Percentiles rank a stretch among this genome's conserved stretches.
Evolutionary conservation across 306 rosid species (phyloP).

Genomic region (Casuarina equisetifolia): DNA sequence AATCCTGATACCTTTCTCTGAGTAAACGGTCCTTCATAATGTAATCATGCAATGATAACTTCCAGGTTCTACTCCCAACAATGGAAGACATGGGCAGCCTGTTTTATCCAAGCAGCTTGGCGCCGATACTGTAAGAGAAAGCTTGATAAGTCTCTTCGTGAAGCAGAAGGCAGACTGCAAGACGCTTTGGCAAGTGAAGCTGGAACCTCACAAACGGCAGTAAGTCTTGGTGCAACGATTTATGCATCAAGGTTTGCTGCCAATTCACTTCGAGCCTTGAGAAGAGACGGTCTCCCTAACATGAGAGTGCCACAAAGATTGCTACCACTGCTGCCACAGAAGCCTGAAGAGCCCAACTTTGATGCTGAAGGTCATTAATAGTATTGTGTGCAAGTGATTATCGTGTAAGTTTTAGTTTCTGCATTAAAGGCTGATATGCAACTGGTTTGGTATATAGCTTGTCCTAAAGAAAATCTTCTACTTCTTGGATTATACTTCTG

Average conservation of each 20-base stretch:
- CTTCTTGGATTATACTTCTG: background rate
- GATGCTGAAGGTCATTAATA: constrained; percentile 24
- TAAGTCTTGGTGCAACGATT: constrained; percentile 42
- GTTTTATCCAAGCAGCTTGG: constrained; percentile 78
- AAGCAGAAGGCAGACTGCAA: constrained; percentile 44
- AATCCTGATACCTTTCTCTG: background rate
- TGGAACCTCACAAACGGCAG: constrained; percentile 17
- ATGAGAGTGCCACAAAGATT: constrained; percentile 21
- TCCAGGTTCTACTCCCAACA: constrained; percentile 72
- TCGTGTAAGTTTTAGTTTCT: background rate
- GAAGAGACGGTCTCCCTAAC: constrained; percentile 11
- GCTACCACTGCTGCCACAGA: constrained; percentile 41
- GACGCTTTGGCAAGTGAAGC: constrained; percentile 38
- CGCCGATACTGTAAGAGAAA: constrained; percentile 51
- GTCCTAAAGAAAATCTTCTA: background rate
- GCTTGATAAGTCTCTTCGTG: constrained; percentile 38
- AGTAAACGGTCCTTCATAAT: background rate
- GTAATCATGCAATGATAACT: background rate
- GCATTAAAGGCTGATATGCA: background rate
- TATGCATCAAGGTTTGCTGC: constrained; percentile 52
- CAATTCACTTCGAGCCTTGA: constrained; percentile 36
- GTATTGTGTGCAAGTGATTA: background rate
- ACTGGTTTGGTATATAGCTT: background rate
- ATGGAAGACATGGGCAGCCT: constrained; percentile 80
- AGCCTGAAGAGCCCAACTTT: constrained; percentile 52